phyloP scores from a whole-genome alignment of 1,284 basidiomycete species.

The Gomphus bonarii region DNA sequence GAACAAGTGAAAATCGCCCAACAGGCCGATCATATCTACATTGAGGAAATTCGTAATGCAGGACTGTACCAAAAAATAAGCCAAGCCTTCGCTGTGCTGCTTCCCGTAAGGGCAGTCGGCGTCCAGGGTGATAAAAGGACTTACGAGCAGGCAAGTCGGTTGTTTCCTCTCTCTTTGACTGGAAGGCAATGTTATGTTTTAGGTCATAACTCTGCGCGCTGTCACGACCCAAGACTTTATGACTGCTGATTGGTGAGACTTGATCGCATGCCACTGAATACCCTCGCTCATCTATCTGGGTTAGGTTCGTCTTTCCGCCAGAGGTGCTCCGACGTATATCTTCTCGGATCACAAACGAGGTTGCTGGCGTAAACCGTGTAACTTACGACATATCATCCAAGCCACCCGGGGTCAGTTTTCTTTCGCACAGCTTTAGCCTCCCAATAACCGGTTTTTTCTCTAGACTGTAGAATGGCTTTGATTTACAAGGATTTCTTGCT shows the following conservation, averaged over 20 bases:
- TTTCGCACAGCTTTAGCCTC: not conserved
- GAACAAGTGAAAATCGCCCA: constrained; percentile 94
- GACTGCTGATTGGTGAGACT: constrained; percentile 84
- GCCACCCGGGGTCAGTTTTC: constrained; percentile 72
- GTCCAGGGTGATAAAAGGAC: constrained; percentile 97
- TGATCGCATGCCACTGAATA: constrained; percentile 11
- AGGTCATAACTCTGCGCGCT: constrained; percentile 84
- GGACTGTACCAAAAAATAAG: constrained; percentile 90
- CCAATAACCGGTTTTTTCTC: constrained; percentile 1
- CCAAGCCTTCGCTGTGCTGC: constrained; percentile 93
- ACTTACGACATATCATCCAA: constrained; percentile 97
- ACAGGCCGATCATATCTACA: constrained; percentile 92
- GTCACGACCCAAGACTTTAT: constrained; percentile 95
- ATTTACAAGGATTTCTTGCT: not conserved
- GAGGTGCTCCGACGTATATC: constrained; percentile 88
- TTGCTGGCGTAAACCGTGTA: constrained; percentile 85
- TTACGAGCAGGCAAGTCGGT: constrained; percentile 76
- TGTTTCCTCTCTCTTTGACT: not conserved
- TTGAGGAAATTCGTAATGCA: constrained; percentile 93
- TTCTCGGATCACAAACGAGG: constrained; percentile 97
- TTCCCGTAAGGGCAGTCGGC: constrained; percentile 96
- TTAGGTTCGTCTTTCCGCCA: constrained; percentile 89
- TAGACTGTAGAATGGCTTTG: constrained; percentile 25
- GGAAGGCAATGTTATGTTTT: not conserved
- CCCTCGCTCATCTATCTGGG: not conserved